phyloP scores from a whole-genome alignment of 148 eudicot genomes.

The Fagopyrum esculentum region DNA sequence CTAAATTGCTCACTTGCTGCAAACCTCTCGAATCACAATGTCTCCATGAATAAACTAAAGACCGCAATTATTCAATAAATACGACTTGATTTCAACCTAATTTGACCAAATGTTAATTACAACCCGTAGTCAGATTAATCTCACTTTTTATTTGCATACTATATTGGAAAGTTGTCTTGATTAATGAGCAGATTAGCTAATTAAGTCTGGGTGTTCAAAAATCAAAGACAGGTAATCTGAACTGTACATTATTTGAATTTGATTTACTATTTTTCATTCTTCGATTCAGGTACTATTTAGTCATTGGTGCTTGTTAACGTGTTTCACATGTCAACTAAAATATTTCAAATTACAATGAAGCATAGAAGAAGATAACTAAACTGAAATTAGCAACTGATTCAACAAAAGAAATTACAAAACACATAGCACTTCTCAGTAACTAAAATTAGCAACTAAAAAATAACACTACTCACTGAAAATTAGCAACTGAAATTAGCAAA shows the following conservation, averaged over 20 bases:
- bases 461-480: too few species aligned
- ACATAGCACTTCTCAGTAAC: too few species aligned
- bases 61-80: too few species aligned
- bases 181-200: not conserved
- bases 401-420: too few species aligned
- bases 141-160: too few species aligned
- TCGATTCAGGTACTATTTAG: not conserved
- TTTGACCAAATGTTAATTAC: not conserved
- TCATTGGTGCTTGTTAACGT: not conserved
- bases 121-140: not conserved
- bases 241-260: not conserved
- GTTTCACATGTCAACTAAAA: conserved; percentile 4
- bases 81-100: not conserved
- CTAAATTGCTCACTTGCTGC: too few species aligned
- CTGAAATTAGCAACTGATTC: too few species aligned
- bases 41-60: too few species aligned
- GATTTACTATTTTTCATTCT: not conserved
- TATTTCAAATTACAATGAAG: not conserved
- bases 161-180: not conserved
- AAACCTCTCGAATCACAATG: too few species aligned
- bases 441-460: too few species aligned
- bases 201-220: not conserved
- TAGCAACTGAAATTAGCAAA: too few species aligned
- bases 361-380: too few species aligned
- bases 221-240: not conserved